These are phyloP conservation scores for Lachancea sp. DNA, from an alignment of 805 yeast genomes.

Conservation along the genomic window DNA sequence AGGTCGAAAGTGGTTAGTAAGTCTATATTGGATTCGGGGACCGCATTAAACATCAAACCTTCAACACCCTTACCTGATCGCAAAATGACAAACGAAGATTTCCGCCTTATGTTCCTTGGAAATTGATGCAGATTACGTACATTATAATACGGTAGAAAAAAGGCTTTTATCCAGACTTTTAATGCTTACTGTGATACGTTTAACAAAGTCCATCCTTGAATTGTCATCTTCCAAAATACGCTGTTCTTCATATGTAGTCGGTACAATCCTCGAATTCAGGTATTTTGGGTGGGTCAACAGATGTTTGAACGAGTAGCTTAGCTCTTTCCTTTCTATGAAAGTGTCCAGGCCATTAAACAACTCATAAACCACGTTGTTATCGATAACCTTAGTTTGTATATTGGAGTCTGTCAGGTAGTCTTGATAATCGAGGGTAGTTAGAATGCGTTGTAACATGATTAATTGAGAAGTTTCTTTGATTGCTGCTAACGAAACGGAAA, in stretches of 20 bases:
- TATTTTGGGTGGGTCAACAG: constrained; percentile 83
- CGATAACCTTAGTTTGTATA: constrained; percentile 12
- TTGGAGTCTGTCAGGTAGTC: constrained; percentile 36
- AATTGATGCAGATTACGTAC: constrained; percentile 5
- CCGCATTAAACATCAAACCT: neutral
- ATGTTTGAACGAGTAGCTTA: constrained; percentile 58
- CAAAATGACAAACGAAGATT: constrained; percentile 35
- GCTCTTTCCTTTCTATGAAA: constrained; percentile 49
- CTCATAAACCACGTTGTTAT: constrained; percentile 22
- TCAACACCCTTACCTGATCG: neutral
- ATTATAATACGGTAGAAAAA: neutral
- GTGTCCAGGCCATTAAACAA: constrained; percentile 57
- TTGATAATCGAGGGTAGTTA: constrained; percentile 48
- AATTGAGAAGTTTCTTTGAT: constrained; percentile 67
- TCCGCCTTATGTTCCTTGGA: constrained; percentile 33
- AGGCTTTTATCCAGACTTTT: constrained; percentile 1
- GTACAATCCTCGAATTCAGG: constrained; percentile 58
- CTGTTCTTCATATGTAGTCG: constrained; percentile 62
- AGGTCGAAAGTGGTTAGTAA: too few species aligned
- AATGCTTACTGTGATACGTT: constrained; percentile 32
- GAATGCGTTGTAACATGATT: constrained; percentile 52
- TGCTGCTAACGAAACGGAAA: constrained; percentile 42
- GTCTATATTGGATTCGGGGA: too few species aligned
- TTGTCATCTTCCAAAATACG: constrained; percentile 46
- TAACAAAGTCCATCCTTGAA: constrained; percentile 38